Evolutionary conservation across 2,329 filamentous ascomycete genomes (phyloP), one percentile per base, ranked within the genome.

Genomic region (Phialophora expanda): DNA sequence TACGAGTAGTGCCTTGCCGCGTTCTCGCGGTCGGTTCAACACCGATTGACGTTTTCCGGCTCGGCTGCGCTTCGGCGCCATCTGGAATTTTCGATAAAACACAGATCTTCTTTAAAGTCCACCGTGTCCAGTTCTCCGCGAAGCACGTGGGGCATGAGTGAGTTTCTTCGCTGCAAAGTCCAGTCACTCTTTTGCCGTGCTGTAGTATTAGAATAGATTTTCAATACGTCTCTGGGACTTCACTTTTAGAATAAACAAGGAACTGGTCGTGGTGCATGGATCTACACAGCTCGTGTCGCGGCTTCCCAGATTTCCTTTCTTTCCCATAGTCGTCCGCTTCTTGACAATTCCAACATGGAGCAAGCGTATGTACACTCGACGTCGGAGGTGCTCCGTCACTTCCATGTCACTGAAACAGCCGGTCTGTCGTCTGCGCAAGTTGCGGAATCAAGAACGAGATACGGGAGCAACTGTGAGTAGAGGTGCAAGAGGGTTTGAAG

Each of bases 391-490:
- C 80, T 87, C 69, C 76, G 78, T 68, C 77, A 84, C 69, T 86
- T 87, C 74, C 72, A 79, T 69, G 84, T 86, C 62, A 76, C 78
- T 24, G 83, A 86, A 75, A 72, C 78, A 55, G 75, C 77, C 59
- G 85, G 85, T 66, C 75, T 87, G 26, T 82, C 82, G 41, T 78
- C 80, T 62, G 73, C 78, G 57, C 83, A 85, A 73, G 83, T 85
- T 9, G 61, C 76, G 55, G 75, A 77, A 64, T 76, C 78, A 65
- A 78, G 81, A 70, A 70, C 81, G 68, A 82, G 81, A 72, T 77
- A 85, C 77, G 85, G 85, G 66, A 80, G 78, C 57, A 87, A 87
- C 77, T 82, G 84, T 86, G 76, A 73, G 78, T 76, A 32, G 55
- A 57, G 53, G 24, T 22, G 34, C 46, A 59, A 30, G 8, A 32